Base-by-base conservation (phyloP, 2,329 filamentous ascomycete species). In the Colletotrichum sp. region DNA sequence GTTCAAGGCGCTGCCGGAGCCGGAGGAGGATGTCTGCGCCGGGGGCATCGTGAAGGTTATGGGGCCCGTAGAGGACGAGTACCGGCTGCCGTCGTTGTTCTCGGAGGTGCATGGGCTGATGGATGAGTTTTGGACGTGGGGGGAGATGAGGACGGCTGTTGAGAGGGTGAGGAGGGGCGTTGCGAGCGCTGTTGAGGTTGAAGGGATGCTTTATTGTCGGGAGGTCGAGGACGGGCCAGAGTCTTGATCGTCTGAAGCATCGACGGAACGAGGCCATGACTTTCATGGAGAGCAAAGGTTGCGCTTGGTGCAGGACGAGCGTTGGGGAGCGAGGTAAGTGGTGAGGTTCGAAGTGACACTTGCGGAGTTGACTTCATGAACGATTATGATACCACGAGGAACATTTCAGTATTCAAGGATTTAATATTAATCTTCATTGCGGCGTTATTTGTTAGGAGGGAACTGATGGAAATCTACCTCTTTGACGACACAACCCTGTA, bases 121-220 rank as follows among this genome's bases (percentile, higher is more conserved):
- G 63, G 73, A 75, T 55, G 73, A 75, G 8, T 75, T 63, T n/a
- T 75, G 73, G 73, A 75, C 73, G 5, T 75, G 73, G 73, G 73
- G 73, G 6, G 73, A 75, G 69, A 10, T 68, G 69, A 68, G 34
- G 21, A 4, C 13, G n/a, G 73, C 73, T 4, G 36, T 75, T 4
- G 58, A 68, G 5, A 67, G 48, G 63, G 73, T 75, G 13, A 73
- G 34, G 58, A 75, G 16, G 43, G 32, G 4, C 26, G 12, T 64
- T n/a, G 36, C 55, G 43, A 43, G 63, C 6, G n/a, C 43, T 34
- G 21, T 48, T 5, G 69, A 75, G 32, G 30, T 75, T 9, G 69
- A 73, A 7, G 73, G 73, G 13, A 21, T 73, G 34, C 34, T 75
- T 26, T 75, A 75, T n/a, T 66, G 43, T n/a, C 67, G 73, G 43